These are phyloP conservation scores for Quercus dentata DNA, from an alignment of 306 rosid genomes.

Conservation along the genomic window DNA sequence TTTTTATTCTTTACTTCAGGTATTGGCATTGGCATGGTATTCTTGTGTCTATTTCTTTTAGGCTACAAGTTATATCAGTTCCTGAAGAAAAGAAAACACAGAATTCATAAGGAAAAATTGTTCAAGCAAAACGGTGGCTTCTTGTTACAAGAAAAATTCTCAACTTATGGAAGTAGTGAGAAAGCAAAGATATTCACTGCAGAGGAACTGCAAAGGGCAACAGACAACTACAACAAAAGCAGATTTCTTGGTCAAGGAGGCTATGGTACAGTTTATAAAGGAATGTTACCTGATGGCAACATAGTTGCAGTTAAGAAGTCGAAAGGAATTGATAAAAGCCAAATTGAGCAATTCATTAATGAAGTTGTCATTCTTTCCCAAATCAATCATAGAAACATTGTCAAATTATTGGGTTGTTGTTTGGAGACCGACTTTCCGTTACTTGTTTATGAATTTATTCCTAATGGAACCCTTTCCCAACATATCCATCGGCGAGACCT, in stretches of 20 bases:
- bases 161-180: not conserved
- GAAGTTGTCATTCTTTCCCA: constrained; percentile 28
- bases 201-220: constrained; percentile 34
- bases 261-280: constrained; percentile 14
- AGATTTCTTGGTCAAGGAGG: constrained; percentile 34
- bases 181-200: constrained; percentile 20
- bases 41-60: not conserved
- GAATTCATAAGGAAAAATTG: not conserved
- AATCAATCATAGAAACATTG: constrained; percentile 35
- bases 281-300: constrained; percentile 33
- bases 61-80: not conserved
- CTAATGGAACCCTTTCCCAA: constrained; percentile 50
- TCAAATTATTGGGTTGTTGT: constrained; percentile 17
- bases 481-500: not conserved
- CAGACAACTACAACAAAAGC: constrained; percentile 13
- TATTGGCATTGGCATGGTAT: not conserved
- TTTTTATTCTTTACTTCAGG: not conserved
- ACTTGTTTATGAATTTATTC: constrained; percentile 43
- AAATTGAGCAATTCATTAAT: constrained; percentile 26
- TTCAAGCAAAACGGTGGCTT: constrained; percentile 37
- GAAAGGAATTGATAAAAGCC: not conserved
- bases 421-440: constrained; percentile 4
- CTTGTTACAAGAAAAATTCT: constrained; percentile 14
- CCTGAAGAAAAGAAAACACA: not conserved
- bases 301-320: constrained; percentile 34